Evolutionary conservation across 2,329 filamentous ascomycete genomes (phyloP), one percentile per base, ranked within the genome.

Genomic region (Clonostachys rosea): DNA sequence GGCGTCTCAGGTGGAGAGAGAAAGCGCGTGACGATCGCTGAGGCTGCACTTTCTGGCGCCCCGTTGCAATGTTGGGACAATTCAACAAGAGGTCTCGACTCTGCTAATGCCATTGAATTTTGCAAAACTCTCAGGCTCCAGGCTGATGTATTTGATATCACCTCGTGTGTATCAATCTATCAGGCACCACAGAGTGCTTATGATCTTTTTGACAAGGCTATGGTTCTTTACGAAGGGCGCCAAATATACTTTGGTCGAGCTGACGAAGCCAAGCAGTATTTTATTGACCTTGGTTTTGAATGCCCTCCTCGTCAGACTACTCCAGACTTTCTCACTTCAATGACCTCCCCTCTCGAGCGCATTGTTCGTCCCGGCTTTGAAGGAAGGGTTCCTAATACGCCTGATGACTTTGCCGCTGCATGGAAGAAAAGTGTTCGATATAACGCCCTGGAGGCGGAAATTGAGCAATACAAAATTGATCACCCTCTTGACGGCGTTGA

Each of bases 291-390:
- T 1, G 85, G 85, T 5, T 88, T 86, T 56, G 74, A 83, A 34
- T 84, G 83, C 57, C 82, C 84, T 4, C 64, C 79, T 3, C 80
- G 84, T 13, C 80, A 81, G 66, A 88, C 84, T 0, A 85, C 81
- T 0, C 81, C 84, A n/a, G 85, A 89, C 59, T 89, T 88, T 67
- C 64, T 89, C 43, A 89, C 84, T 2, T 85, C 83, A 16, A 84
- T 88, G 66, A 87, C 84, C 3, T 78, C 75, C 24, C 66, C 79
- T 1, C 52, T 66, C 8, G 81, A 84, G 62, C 78, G 80, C 48
- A 52, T 79, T 34, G 68, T 81, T 20, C 75, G 76, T 39, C 60
- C 69, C 3, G 81, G 78, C 24, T 83, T 75, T 52, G 73, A 83
- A 61, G 54, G 54, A 43, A 50, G 46, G 42, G 56, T 56, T 4